A percentile compares a stretch with the other conserved stretches of the same genome.
These are phyloP conservation scores for Solanum paucissectum DNA, from an alignment of 257 asterid genomes.

Conservation along the genomic window DNA sequence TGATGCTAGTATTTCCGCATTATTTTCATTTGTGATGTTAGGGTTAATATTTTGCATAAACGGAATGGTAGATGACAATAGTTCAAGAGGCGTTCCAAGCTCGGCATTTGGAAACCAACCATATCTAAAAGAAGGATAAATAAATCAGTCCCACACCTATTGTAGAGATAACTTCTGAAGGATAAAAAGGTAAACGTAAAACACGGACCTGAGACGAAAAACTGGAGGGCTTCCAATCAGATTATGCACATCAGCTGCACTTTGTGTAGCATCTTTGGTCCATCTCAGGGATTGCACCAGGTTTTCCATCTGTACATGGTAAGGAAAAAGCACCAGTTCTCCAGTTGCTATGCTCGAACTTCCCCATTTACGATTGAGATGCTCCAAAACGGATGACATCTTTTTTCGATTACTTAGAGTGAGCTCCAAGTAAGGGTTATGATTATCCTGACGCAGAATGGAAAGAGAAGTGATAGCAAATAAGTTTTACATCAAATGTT, in stretches of 20 bases:
- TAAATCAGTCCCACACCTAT: background rate
- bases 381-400: slow-evolving; percentile 85
- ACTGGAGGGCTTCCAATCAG: slow-evolving; percentile 66
- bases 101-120: slow-evolving; percentile 84
- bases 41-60: slow-evolving; percentile 17
- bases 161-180: background rate
- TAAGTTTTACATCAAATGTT: background rate
- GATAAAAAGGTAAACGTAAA: background rate
- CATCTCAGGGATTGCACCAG: slow-evolving; percentile 63
- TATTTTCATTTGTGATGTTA: slow-evolving; percentile 17
- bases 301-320: slow-evolving; percentile 52
- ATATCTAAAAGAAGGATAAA: slow-evolving; percentile 42
- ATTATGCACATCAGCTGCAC: slow-evolving; percentile 77
- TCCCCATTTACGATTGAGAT: slow-evolving; percentile 94
- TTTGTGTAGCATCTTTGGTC: slow-evolving; percentile 71
- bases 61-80: slow-evolving; percentile 22
- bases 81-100: slow-evolving; percentile 34
- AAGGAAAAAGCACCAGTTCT: slow-evolving; percentile 78
- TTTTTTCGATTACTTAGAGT: slow-evolving; percentile 81
- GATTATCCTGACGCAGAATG: slow-evolving; percentile 44
- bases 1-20: slow-evolving; percentile 10
- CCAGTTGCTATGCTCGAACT: slow-evolving; percentile 36
- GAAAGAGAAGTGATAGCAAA: background rate
- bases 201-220: slow-evolving; percentile 81
- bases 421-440: slow-evolving; percentile 87